Percentiles rank a stretch among this genome's conserved stretches.
Conservation (phyloP, 768 basidiomycete genomes). For the Lentinula aciculospora region DNA sequence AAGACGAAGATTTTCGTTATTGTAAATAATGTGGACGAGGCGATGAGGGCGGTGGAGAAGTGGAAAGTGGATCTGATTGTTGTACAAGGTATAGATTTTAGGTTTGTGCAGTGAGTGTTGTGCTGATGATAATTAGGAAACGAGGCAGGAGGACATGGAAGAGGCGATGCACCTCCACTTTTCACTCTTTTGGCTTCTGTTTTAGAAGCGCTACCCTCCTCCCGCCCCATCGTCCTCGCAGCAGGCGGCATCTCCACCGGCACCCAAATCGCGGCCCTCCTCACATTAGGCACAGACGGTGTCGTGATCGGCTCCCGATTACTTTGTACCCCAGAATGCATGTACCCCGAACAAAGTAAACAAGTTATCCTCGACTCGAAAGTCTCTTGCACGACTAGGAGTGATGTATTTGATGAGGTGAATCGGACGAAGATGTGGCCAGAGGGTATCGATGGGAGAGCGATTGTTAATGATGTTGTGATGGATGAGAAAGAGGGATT, state of each 20-base stretch:
- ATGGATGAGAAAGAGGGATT: constrained; percentile 24
- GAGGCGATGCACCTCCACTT: constrained; percentile 29
- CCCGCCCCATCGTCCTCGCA: constrained; percentile 32
- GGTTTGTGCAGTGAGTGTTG: neutral
- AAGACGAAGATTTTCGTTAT: constrained; percentile 48
- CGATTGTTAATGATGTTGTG: constrained; percentile 31
- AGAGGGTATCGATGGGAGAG: constrained; percentile 36
- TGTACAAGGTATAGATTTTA: constrained; percentile 46
- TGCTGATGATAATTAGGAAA: constrained; percentile 24
- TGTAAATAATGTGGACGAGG: constrained; percentile 38
- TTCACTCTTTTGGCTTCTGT: constrained; percentile 30
- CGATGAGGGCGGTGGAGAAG: constrained; percentile 32
- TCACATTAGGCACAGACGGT: constrained; percentile 39
- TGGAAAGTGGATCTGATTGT: constrained; percentile 59
- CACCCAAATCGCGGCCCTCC: constrained; percentile 32
- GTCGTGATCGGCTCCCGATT: constrained; percentile 45
- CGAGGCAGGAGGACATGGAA: constrained; percentile 47
- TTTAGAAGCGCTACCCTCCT: constrained; percentile 23
- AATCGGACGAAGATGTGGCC: constrained; percentile 39
- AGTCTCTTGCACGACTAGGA: constrained; percentile 28
- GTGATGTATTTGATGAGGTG: constrained; percentile 35
- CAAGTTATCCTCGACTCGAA: constrained; percentile 27
- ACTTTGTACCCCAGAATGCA: constrained; percentile 37
- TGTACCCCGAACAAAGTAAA: constrained; percentile 32
- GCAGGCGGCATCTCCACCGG: constrained; percentile 46